Evolutionary conservation across 2,329 filamentous ascomycete species (phyloP), one percentile per base, ranked within the genome.

Genomic region (Exophiala oligosperma): DNA sequence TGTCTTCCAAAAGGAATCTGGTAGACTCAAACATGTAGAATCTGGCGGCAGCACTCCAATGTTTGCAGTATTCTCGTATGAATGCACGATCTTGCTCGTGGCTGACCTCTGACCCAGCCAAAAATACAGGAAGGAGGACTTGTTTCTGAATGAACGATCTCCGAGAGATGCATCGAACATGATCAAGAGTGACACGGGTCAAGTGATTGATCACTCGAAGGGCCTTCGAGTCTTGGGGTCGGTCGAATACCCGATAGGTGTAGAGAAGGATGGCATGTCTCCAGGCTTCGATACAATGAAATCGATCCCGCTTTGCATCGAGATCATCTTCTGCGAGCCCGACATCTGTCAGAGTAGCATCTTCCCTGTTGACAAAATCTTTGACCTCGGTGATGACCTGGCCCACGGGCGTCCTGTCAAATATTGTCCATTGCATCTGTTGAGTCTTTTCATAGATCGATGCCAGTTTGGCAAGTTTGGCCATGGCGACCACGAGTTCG

Each of bases 241-340:
- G 63, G 44, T 64, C 68, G 57, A 74, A 73, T 1, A 73, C 68
- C 1, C 65, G 61, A 41, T 64, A 59, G 44, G 72, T 69, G 58
- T 73, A 74, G 4, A 74, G 64, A 5, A 73, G 64, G 8, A 73
- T 55, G 3, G 69, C 66, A 40, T 69, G 66, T 21, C 71, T 54
- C 72, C 71, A 74, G 1, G 72, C 70, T 48, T 74, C 71, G 12
- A 70, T 67, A 53, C 71, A 73, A 55, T 74, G 69, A 44, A 71
- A 66, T 1, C 68, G 63, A 54, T 73, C 71, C 26, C 61, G 60
- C 35, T 48, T 46, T 9, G 58, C 60, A 23, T 67, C 56, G 23
- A 63, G 35, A 29, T 53, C 38, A 40, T 53, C 51, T 17, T 46
- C 17, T n/a, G 37, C 11, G 35, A 12, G 41, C 37, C 35, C n/a